Evolutionary conservation across 176 grass and related monocot genomes (phyloP), one percentile per base, ranked within the genome.

Genomic region (Phyllostachys edulis): DNA sequence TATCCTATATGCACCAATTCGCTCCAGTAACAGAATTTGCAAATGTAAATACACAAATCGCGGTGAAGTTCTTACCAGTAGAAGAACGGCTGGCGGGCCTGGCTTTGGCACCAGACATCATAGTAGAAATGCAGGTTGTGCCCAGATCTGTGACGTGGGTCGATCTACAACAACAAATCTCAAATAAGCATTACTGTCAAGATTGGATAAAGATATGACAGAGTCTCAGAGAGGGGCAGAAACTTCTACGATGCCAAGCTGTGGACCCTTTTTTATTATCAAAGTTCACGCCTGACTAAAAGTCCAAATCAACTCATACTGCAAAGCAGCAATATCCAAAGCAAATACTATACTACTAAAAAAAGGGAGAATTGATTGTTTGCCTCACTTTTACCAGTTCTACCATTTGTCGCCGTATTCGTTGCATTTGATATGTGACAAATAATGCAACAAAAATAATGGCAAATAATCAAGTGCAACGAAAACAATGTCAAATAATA

Each of bases 101-200:
- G 76, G 79, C 91, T 96, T 89, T 88, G 23, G 73, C 73, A 83
- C 97, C 97, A 99, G 5, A 38, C 86, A 42, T 92, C 88, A 60
- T 94, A 96, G 88, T 99, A 99, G 73, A 91, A 85, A 26, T 99
- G 91, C 63, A 99, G 88, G 66, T 99, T 99, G 81, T 99, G 97
- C 7, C 97, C 97, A 63, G 96, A 99, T 9, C 93, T 87, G 70
- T 99, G 97, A 49, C 91, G 85, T 27, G 97, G 97, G 82, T 99
- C 93, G 63, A 99, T 99, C 97, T 94, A 72, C 34, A 73, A 73
- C 20, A 80, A 24, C 6, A 26, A 63, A 34, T 34, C 32, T 34
- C 18, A 85, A 57, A 77, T 57, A 14, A 27, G 67, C 27, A 76
- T 52, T 29, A 10, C 4, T 69, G 14, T 82, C 63, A 68, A 14